Evolutionary conservation across 2,329 filamentous ascomycete species (phyloP).

Genomic region (Kalaharituber pfeilii): DNA sequence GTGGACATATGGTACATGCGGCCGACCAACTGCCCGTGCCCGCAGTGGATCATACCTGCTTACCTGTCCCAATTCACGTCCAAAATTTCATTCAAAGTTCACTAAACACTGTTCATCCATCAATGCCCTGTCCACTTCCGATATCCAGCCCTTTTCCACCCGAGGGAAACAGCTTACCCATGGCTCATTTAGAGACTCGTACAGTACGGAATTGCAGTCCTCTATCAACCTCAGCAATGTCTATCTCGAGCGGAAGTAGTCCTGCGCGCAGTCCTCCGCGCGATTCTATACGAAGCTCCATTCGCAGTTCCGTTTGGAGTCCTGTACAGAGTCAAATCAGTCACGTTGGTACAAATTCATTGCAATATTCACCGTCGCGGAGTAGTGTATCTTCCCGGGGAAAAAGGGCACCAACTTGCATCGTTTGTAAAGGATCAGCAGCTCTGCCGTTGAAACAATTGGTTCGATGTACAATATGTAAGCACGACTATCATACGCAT

Average conservation of each 20-base stretch:
- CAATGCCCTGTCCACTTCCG: too few species aligned
- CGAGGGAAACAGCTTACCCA: too few species aligned
- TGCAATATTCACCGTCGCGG: constrained; percentile 4
- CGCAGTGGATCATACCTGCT: neutral
- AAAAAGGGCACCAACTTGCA: constrained; percentile 5
- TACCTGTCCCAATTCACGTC: neutral
- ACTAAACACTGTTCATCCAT: too few species aligned
- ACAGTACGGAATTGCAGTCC: constrained; percentile 2
- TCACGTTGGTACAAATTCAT: neutral
- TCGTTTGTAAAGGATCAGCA: constrained; percentile 10
- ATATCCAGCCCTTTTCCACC: too few species aligned
- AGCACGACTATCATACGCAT: constrained; percentile 10
- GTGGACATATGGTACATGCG: too few species aligned
- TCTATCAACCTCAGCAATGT: constrained; percentile 13
- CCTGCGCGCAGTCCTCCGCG: constrained; percentile 1
- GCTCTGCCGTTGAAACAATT: constrained; percentile 5
- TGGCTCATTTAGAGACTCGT: too few species aligned
- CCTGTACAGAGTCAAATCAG: too few species aligned
- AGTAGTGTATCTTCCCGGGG: neutral
- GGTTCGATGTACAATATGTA: constrained; percentile 10
- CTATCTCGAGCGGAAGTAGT: constrained; percentile 13
- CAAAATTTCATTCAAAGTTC: too few species aligned
- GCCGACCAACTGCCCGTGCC: neutral
- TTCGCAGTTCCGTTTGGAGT: too few species aligned
- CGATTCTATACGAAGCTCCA: neutral